phyloP scores from a whole-genome alignment of 768 basidiomycete species.

The Hericium erinaceus region DNA sequence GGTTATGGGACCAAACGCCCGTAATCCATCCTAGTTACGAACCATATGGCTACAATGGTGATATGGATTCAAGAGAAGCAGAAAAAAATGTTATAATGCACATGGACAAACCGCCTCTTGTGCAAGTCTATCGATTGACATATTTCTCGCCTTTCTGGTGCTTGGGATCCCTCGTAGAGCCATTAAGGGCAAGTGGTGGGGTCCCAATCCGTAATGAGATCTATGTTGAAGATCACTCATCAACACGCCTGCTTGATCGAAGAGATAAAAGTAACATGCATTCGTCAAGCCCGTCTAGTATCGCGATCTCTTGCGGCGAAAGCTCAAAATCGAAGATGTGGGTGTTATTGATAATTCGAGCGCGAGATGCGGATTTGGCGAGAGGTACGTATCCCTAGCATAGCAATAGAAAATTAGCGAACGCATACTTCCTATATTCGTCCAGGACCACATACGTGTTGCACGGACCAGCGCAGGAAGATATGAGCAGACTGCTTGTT shows the following conservation, averaged over 20 bases:
- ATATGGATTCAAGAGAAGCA: no score
- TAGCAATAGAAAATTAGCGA: not conserved
- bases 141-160: no score
- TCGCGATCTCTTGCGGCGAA: conserved; percentile 34
- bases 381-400: conserved; percentile 48
- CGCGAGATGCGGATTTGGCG: conserved; percentile 49
- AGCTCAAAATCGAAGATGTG: conserved; percentile 59
- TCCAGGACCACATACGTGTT: conserved; percentile 40
- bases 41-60: no score
- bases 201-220: conserved; percentile 37
- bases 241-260: not conserved
- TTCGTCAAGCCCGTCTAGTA: conserved; percentile 46
- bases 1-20: no score
- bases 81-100: no score
- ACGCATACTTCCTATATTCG: not conserved
- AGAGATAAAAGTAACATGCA: conserved; percentile 24
- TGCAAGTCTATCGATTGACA: no score
- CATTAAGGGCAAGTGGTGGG: conserved; percentile 22
- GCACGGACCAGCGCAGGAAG: conserved; percentile 66
- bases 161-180: no score
- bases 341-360: conserved; percentile 48
- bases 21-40: no score
- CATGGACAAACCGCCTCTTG: no score
- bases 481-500: conserved; percentile 48
- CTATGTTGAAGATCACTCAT: conserved; percentile 12